Base-by-base conservation (phyloP, 2,329 filamentous ascomycete genomes). In the Xylaria sp. region DNA sequence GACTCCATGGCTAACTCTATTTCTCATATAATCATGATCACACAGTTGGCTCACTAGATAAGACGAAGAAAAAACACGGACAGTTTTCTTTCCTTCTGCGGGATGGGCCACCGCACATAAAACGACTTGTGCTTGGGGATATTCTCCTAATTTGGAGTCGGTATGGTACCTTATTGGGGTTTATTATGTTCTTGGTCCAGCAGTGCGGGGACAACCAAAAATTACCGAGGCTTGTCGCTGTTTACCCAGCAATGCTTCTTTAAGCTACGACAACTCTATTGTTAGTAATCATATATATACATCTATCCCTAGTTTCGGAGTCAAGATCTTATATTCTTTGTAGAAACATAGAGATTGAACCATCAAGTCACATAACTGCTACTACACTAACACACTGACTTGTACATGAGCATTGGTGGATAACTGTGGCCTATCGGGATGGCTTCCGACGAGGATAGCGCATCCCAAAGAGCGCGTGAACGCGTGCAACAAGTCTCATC, bases 401-500 rank as follows among this genome's bases (percentile, higher is more conserved):
- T 54, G 33, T 27, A 13, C 33, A 20, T 31, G 39, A 17, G 39
- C 15, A 60, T 49, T n/a, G n/a, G 33, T 45, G 6, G 25, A 17
- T 33, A 29, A 60, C 11, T 45, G 25, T 55, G 11, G 33, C 13
- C 5, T 50, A 44, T 31, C 29, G 38, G 31, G 17, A 69, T 69
- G 66, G 55, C 59, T 44, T 63, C 59, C n/a, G 67, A 69, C 39
- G 53, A 64, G 39, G 56, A 64, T 36, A 49, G 33, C 42, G 49
- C 29, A 54, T 55, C 64, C 1, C 42, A 51, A 22, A 66, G 51
- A 67, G 67, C 67, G 31, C 61, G 57, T 2, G 67, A 69, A 38
- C 67, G 67, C 31, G 50, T 69, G 36, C 51, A 67, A 29, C 67
- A 69, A 55, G 64, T 69, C 15, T 64, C 67, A 42, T 67, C 67